Evolutionary conservation across 495 filamentous ascomycete species (phyloP).

Genomic region (Tetracladium setigerum): DNA sequence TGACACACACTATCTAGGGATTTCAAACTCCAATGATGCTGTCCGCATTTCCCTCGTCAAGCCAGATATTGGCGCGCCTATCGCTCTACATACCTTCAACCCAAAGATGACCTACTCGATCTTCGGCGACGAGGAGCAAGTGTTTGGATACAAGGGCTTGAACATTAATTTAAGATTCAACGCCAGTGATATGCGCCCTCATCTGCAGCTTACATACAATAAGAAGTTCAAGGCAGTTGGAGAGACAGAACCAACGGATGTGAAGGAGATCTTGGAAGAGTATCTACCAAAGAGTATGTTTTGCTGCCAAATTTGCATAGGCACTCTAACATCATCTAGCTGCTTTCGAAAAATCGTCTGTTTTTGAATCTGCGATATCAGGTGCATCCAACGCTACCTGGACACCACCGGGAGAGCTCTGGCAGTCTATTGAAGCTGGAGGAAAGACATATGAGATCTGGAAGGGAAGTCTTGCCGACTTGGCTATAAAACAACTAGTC

Average conservation of each 20-base stretch:
- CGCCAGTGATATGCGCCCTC: constrained; percentile 72
- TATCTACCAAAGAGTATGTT: constrained; percentile 59
- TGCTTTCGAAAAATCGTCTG: constrained; percentile 50
- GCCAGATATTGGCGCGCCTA: constrained; percentile 44
- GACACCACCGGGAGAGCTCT: constrained; percentile 44
- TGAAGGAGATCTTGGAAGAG: constrained; percentile 55
- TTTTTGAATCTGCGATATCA: constrained; percentile 53
- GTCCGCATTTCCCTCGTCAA: constrained; percentile 61
- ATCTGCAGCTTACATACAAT: constrained; percentile 61
- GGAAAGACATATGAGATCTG: constrained; percentile 43
- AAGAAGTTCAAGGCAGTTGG: constrained; percentile 68
- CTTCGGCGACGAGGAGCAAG: constrained; percentile 82
- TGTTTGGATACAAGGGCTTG: constrained; percentile 83
- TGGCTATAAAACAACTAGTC: constrained; percentile 54
- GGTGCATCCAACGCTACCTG: constrained; percentile 48
- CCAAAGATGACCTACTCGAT: constrained; percentile 86
- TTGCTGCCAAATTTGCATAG: background rate
- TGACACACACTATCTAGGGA: constrained; percentile 47
- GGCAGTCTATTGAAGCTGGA: constrained; percentile 29
- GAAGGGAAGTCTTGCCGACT: constrained; percentile 40
- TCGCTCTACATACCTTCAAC: constrained; percentile 60
- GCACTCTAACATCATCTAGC: constrained; percentile 33
- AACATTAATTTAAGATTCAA: constrained; percentile 71
- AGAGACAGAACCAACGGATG: constrained; percentile 60
- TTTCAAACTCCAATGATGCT: constrained; percentile 65